Evolutionary conservation across 2,329 filamentous ascomycete genomes (phyloP), one percentile per base, ranked within the genome.

Genomic region (Fonsecaea pugnacius): DNA sequence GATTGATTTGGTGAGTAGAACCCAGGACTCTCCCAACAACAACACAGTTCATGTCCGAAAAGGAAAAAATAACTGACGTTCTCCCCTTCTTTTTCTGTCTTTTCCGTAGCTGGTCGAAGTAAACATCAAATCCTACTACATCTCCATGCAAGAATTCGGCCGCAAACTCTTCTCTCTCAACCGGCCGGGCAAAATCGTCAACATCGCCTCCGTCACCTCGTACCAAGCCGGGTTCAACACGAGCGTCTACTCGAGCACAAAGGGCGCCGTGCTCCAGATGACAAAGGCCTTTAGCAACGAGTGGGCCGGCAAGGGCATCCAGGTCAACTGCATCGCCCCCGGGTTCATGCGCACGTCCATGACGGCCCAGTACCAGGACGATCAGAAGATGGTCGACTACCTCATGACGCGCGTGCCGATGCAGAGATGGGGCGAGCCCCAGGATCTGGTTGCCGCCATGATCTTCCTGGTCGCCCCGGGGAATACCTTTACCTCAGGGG

Each of bases 191-290:
- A 65, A 65, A n/a, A 60, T 73, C 54, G 43, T 65, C 59, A 65
- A 65, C 18, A 62, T 62, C 24, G 58, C 63, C 16, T 58, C 53
- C 24, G 48, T 65, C 18, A 65, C 59, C 0, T 60, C 58, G 18
- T 61, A 52, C 32, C 55, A 61, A 30, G 63, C 58, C 24, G 63
- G 63, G 1, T 62, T 62, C 50, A 61, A 61, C 36, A 72, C 69
- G 12, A 70, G 67, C 48, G 64, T 62, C 40, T 69, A 72, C 56
- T 73, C 72, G 55, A 78, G 78, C 3, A 78, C 78, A 10, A 81
- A 81, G 64, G 78, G 77, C 12, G 79, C 73, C 2, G 70, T 81
- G 2, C 65, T 76, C 30, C 76, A 79, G 74, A 74, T 81, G 4
- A 74, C 75, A 10, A 78, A 76, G 61, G 77, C 74, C 1, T 70